Evolutionary conservation across 148 eudicot species (phyloP).

Genomic region (Dysphania ambrosioides): DNA sequence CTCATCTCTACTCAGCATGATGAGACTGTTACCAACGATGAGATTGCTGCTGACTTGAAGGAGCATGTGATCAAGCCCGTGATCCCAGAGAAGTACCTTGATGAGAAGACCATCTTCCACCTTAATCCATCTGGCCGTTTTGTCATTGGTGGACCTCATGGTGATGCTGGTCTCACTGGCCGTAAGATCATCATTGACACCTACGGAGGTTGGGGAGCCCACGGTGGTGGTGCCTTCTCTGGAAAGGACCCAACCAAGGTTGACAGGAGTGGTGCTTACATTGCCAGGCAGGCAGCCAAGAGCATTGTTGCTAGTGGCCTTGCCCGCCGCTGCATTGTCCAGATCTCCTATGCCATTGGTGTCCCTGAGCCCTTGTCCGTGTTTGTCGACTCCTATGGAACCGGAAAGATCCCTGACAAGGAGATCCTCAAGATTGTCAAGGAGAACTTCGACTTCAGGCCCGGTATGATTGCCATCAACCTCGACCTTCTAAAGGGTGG

Average conservation of each 20-base stretch:
- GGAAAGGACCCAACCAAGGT: constrained; percentile 56
- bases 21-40: constrained; percentile 39
- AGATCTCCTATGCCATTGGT: constrained; percentile 49
- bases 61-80: constrained; percentile 48
- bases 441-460: constrained; percentile 53
- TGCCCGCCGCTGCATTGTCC: constrained; percentile 47
- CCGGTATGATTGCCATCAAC: constrained; percentile 43
- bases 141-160: constrained; percentile 51
- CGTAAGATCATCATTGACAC: constrained; percentile 55
- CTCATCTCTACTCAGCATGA: constrained; percentile 43
- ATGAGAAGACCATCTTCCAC: constrained; percentile 56
- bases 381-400: constrained; percentile 44
- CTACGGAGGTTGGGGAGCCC: constrained; percentile 53
- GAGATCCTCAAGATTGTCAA: constrained; percentile 45
- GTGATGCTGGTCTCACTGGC: constrained; percentile 51
- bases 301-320: constrained; percentile 50
- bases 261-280: constrained; percentile 48
- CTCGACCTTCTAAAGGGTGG: constrained; percentile 49
- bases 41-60: constrained; percentile 42
- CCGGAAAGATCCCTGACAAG: constrained; percentile 44
- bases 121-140: constrained; percentile 54
- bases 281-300: constrained; percentile 53
- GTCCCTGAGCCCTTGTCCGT: constrained; percentile 51
- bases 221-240: constrained; percentile 52
- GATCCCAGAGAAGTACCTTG: constrained; percentile 50